phyloP scores from a whole-genome alignment of 805 yeast species.

The Kockiozyma suomiensis region DNA sequence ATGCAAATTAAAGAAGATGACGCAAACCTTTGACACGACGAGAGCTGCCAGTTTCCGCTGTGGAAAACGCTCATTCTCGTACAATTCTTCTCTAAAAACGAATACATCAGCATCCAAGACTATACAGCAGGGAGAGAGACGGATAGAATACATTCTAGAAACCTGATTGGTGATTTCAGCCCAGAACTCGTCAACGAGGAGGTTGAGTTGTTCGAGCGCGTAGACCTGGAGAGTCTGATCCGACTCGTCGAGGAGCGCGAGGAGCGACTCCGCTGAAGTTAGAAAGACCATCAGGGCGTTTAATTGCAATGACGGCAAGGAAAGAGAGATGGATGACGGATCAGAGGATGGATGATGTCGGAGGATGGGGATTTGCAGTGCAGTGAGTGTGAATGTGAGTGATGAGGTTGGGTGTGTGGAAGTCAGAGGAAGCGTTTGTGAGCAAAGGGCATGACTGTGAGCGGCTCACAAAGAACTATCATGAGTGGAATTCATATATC shows the following conservation, averaged over 20 bases:
- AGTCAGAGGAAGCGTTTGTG: constrained; percentile 9
- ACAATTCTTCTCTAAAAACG: constrained; percentile 69
- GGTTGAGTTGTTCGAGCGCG: constrained; percentile 81
- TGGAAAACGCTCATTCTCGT: constrained; percentile 78
- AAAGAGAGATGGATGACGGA: not conserved
- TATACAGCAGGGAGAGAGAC: not conserved
- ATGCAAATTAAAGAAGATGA: not conserved
- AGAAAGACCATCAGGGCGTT: constrained; percentile 39
- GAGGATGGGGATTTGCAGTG: not conserved
- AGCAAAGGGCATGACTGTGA: not conserved
- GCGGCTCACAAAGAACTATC: not conserved
- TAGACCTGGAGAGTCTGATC: constrained; percentile 76
- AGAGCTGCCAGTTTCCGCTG: constrained; percentile 85
- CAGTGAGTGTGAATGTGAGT: too few relatives aligned
- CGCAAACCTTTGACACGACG: constrained; percentile 78
- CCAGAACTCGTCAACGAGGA: constrained; percentile 89
- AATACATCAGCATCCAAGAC: not conserved
- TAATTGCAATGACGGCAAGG: not conserved
- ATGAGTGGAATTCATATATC: too few relatives aligned
- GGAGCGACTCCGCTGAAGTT: constrained; percentile 86
- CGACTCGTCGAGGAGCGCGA: constrained; percentile 84
- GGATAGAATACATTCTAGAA: constrained; percentile 55
- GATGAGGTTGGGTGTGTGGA: constrained; percentile 1
- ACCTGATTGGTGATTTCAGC: constrained; percentile 93
- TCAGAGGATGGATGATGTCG: not conserved